Evolutionary conservation across 225 moss, liverwort and hornwort species (phyloP), one percentile per base, ranked within the genome.

Genomic region (Pseudisothecium myosuroides): DNA sequence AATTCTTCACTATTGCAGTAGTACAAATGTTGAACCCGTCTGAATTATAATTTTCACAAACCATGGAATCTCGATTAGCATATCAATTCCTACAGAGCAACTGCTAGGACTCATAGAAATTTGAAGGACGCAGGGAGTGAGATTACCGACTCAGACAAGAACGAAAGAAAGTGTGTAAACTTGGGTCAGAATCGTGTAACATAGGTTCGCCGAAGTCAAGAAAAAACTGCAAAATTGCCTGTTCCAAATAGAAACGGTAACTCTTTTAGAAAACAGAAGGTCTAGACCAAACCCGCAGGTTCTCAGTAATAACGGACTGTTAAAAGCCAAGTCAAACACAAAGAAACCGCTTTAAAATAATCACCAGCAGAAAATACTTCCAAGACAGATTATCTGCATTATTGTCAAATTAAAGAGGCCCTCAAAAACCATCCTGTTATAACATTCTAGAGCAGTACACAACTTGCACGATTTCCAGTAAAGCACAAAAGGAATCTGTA

Each of bases 171-270:
- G 91, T 92, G 87, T 93, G 93, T 63, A 98, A 88, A 86, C 98
- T 98, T 56, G 92, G 96, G 60, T 98, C 98, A 17, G 95, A 85
- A 88, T 98, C 97, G 82, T 98, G 97, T 82, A 98, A 96, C 91
- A 98, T 92, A 29, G 84, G 89, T 82, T 97, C 95, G 68, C 96
- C 98, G 64, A 94, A 97, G 83, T 97, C 98, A 8, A 98, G 91
- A 60, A 97, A 98, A 83, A 95, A 97, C 86, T 98, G 98, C 85
- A 98, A 92, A 80, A 97, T 94, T 65, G 91, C 93, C 98, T 98
- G 97, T 84, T 91, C 52, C 83, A 85, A 43, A 67, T 29, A 86
- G 5, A 87, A 27, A 61, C 76, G 47, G 37, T 29, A 52, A 64
- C 32, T 19, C 37, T 50, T 4, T 62, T 50, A 74, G 32, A 61